These are phyloP conservation scores for Microdochium nivale DNA, from an alignment of 2,329 filamentous ascomycete species.

Conservation along the genomic window DNA sequence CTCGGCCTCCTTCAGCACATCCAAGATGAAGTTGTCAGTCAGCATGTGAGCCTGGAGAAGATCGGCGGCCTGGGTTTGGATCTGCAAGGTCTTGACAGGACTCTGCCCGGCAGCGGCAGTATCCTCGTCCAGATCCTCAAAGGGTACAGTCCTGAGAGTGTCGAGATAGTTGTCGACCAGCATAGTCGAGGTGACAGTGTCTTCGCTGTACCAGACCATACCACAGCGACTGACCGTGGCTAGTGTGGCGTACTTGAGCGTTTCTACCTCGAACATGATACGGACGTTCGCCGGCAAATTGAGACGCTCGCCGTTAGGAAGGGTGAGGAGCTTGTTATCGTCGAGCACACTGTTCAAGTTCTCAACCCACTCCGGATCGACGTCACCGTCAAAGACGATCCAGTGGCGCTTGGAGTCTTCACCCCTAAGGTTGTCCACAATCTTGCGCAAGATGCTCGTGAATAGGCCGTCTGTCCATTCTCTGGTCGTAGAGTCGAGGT, in stretches of 20 bases:
- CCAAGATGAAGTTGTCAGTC: slow-evolving; percentile 71
- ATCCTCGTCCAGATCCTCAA: slow-evolving; percentile 95
- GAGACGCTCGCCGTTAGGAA: slow-evolving; percentile 96
- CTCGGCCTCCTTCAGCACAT: slow-evolving; percentile 67
- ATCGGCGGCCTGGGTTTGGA: slow-evolving; percentile 73
- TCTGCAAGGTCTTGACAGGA: slow-evolving; percentile 67
- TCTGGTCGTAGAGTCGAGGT: slow-evolving; percentile 87
- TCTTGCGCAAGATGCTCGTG: slow-evolving; percentile 94
- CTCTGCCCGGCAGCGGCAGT: slow-evolving; percentile 66
- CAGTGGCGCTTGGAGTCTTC: slow-evolving; percentile 96
- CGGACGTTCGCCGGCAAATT: slow-evolving; percentile 91
- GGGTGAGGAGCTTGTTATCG: slow-evolving; percentile 94
- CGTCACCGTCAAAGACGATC: slow-evolving; percentile 99
- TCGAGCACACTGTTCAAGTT: slow-evolving; percentile 99
- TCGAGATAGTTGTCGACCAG: slow-evolving; percentile 89
- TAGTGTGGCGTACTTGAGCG: slow-evolving; percentile 90
- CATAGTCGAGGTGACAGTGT: slow-evolving; percentile 88
- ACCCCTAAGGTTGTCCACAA: slow-evolving; percentile 95
- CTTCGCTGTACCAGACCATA: slow-evolving; percentile 99
- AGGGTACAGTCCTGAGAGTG: slow-evolving; percentile 69
- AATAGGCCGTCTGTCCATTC: slow-evolving; percentile 99
- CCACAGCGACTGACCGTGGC: slow-evolving; percentile 99
- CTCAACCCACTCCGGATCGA: slow-evolving; percentile 99
- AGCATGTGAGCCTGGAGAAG: slow-evolving; percentile 68
- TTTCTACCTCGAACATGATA: slow-evolving; percentile 99